Evolutionary conservation across 495 filamentous ascomycete genomes (phyloP).

Genomic region (Trichoderma erinaceum): DNA sequence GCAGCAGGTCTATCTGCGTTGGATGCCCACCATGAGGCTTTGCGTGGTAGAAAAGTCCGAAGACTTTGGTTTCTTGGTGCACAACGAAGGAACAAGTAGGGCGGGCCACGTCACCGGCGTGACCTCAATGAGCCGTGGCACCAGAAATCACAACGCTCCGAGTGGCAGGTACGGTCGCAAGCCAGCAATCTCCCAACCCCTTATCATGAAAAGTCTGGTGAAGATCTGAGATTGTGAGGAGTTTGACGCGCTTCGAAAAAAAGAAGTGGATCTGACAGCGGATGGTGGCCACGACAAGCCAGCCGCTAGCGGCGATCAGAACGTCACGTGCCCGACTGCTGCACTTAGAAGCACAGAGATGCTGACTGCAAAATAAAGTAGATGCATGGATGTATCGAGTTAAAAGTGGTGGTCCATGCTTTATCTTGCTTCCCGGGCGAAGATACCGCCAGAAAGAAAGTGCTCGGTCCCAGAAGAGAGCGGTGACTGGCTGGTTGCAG

Average conservation of each 20-base stretch:
- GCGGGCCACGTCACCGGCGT: constrained; percentile 5
- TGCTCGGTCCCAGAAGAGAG: no score
- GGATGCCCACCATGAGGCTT: not conserved
- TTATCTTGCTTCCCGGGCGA: no score
- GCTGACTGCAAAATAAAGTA: not conserved
- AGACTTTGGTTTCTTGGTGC: not conserved
- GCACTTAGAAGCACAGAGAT: not conserved
- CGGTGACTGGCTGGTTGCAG: not conserved
- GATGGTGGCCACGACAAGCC: not conserved
- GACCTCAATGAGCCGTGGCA: constrained; percentile 8
- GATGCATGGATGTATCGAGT: not conserved
- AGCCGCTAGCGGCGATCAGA: constrained; percentile 3
- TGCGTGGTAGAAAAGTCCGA: not conserved
- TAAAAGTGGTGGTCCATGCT: no score
- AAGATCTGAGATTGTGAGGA: constrained; percentile 10
- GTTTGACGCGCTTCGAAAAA: constrained; percentile 17
- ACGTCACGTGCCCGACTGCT: constrained; percentile 1
- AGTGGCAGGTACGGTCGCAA: not conserved
- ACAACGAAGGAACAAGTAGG: not conserved
- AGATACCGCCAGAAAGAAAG: no score
- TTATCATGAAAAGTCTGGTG: not conserved
- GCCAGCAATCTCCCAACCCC: not conserved
- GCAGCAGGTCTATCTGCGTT: constrained; percentile 7
- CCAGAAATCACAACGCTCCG: not conserved
- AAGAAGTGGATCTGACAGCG: constrained; percentile 13